Conservation (phyloP, 805 yeast species). For the Lachancea cidri region DNA sequence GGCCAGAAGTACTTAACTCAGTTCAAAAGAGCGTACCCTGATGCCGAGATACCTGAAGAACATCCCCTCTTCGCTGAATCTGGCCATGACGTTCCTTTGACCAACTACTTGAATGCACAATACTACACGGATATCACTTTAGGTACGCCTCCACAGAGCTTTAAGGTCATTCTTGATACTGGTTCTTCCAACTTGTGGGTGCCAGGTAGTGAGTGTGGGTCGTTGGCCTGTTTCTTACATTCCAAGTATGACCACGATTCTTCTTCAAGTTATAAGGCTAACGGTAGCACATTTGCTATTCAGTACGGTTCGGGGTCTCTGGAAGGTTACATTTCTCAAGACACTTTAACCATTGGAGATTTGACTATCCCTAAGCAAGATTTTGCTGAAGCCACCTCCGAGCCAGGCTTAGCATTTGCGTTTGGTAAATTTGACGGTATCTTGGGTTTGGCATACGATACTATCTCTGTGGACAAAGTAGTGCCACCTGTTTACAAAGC, state of each 20-base stretch:
- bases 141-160: conserved; percentile 91
- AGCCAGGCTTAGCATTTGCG: conserved; percentile 97
- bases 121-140: conserved; percentile 85
- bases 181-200: conserved; percentile 98
- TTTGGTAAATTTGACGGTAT: conserved; percentile 99
- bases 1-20: conserved; percentile 55
- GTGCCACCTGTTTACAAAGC: conserved; percentile 96
- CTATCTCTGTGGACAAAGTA: conserved; percentile 81
- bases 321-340: conserved; percentile 90
- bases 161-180: conserved; percentile 92
- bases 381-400: conserved; percentile 95
- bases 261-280: conserved; percentile 79
- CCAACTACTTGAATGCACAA: conserved; percentile 94
- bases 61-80: conserved; percentile 20
- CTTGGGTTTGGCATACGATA: conserved; percentile 87
- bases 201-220: conserved; percentile 82
- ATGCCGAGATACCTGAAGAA: conserved; percentile 28
- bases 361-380: conserved; percentile 82
- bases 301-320: conserved; percentile 90
- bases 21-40: conserved; percentile 43
- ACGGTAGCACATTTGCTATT: conserved; percentile 82
- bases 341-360: conserved; percentile 67
- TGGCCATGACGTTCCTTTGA: conserved; percentile 75
- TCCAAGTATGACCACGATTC: conserved; percentile 79
- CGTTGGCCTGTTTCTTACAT: conserved; percentile 94